Base-by-base conservation (phyloP, 805 yeast species). In the Jamesozyma spencerorum region DNA sequence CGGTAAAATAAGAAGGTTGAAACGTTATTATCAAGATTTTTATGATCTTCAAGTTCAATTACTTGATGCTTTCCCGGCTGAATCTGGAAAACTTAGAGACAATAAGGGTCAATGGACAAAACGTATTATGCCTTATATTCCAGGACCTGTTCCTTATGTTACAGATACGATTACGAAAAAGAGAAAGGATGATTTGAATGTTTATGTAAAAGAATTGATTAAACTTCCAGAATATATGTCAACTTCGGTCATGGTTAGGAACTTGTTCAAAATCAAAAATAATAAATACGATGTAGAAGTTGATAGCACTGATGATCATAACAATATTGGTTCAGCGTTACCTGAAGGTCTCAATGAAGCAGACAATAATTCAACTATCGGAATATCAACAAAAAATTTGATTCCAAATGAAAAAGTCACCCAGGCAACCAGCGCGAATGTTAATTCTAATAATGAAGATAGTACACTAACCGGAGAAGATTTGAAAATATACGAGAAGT, bases 1-100 rank as follows among this genome's bases (percentile, higher is more conserved):
- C 56, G 92, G 90, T n/a, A 70, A 71, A 39, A 59, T 63, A 17
- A 71, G 96, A 43, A 75, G 77, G 44, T 66, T 92, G 47, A 86
- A 92, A 61, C 72, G 98, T 44, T 88, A 74, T 63, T 92, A 92
- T 63, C 96, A 90, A 60, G 98, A 92, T 64, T 92, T 92, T 58
- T 92, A 88, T 61, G 95, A 92, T 58, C 75, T 88, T 57, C 98
- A 92, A 59, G 87, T 87, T 39, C 76, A 72, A 46, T 67, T 92
- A 38, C 68, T 90, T 38, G 92, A 83, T 52, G 70, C 79, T 20
- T 92, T 84, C 69, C 97, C 97, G 6, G 77, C 73, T 45, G 98
- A 90, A 62, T 95, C 97, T 7, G 97, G 97, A 12, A 79, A 85
- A 49, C 37, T 62, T 12, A 53, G 64, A 35, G 60, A 60, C 31